Base-by-base conservation (phyloP, 2,329 filamentous ascomycete species). In the Penicillium thymicola region DNA sequence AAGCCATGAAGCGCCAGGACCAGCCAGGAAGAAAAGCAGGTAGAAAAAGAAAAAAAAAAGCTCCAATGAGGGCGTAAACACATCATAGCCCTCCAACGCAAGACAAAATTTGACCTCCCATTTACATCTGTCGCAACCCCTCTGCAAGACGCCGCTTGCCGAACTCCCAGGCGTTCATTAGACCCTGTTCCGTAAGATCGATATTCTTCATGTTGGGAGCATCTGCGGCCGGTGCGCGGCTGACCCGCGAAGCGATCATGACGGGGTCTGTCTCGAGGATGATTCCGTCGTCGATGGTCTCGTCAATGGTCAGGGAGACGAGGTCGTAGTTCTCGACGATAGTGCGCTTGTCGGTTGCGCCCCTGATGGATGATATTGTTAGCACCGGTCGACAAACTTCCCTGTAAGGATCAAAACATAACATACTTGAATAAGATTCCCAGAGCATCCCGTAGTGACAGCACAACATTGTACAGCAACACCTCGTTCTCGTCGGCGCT, bases 321-420 rank as follows among this genome's bases (percentile, higher is more conserved):
- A 97, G 84, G 76, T 97, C 94, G 81, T 97, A 99, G 83, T 97
- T 97, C 78, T 99, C 94, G 70, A 97, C 88, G 65, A 97, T 92
- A 56, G 94, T 97, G 65, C 94, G 88, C 83, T 97, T 97, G 80
- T 99, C 94, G 49, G 95, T 92, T 34, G 91, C 91, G 83, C 95
- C 93, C 77, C 91, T 96, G 65, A 42, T 55, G 42, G 28, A 59
- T 21, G 18, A 30, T 34, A 47, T 27, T 52, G 65, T 69, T 62
- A 67, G 61, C 43, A 25, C 36, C 37, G 34, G 30, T 28, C 28
- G 36, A 18, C 5, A 11, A 9, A 51, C 46, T 38, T 13, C 36
- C 32, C 5, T 1, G 25, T 7, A 10, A 9, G 13, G 9, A 50
- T 11, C 16, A 18, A 42, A 44, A 67, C 85, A 59, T 79, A 43